phyloP scores from a whole-genome alignment of 1,284 basidiomycete genomes.

The Tetrapyrgos nigripes region DNA sequence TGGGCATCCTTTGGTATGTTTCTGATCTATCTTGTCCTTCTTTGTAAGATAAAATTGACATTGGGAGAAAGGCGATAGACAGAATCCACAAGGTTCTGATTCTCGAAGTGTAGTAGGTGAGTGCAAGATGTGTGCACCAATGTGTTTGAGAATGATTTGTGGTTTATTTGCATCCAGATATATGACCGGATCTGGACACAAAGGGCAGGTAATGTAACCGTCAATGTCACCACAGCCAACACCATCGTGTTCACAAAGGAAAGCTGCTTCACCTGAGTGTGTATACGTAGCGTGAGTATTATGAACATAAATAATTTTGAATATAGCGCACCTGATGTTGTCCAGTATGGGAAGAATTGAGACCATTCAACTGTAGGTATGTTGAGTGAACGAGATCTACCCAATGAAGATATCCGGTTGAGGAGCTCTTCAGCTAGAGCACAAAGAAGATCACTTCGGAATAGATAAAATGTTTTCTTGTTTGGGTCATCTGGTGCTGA shows the following conservation, averaged over 20 bases:
- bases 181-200: slow-evolving; percentile 17
- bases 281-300: background rate
- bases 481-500: slow-evolving; percentile 14
- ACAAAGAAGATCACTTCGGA: slow-evolving; percentile 25
- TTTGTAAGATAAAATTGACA: slow-evolving; percentile 27
- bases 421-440: slow-evolving; percentile 23
- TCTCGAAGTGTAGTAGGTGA: slow-evolving; percentile 7
- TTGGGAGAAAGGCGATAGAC: slow-evolving; percentile 22
- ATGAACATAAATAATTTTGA: background rate
- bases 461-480: slow-evolving; percentile 23
- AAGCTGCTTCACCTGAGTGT: background rate
- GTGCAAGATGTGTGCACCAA: slow-evolving; percentile 33
- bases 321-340: slow-evolving; percentile 19
- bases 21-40: slow-evolving; percentile 25
- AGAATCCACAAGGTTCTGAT: slow-evolving; percentile 30
- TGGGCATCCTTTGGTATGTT: slow-evolving; percentile 18
- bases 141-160: slow-evolving; percentile 33
- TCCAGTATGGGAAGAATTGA: slow-evolving; percentile 26
- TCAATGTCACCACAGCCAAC: slow-evolving; percentile 16
- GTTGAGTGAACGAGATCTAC: slow-evolving; percentile 11
- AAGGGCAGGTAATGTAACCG: slow-evolving; percentile 13
- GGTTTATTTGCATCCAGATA: no score
- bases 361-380: slow-evolving; percentile 21
- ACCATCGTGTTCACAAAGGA: background rate
- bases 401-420: slow-evolving; percentile 8